Evolutionary conservation across 2,329 filamentous ascomycete species (phyloP), one percentile per base, ranked within the genome.

Genomic region (Aspergillus ustus): DNA sequence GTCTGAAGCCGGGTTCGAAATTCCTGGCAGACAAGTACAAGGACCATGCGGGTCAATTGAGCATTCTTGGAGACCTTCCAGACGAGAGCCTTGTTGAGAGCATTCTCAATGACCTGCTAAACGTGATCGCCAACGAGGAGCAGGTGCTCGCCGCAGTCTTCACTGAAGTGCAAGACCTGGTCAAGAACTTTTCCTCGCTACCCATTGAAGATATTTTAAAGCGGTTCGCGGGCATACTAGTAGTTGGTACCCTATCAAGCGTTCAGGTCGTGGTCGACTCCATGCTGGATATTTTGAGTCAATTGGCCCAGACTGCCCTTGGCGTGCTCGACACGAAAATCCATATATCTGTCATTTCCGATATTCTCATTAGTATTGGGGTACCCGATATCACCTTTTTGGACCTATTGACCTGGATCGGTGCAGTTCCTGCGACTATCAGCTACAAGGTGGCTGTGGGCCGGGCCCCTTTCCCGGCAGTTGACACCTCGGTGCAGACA

Each of bases 331-430:
- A 64, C 7, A 48, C 55, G 0, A 64, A 64, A 13, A 49, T 64
- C 20, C 62, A 64, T 25, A 62, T 62, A 22, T 59, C 62, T 2
- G 44, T 64, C 2, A 60, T 64, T 13, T 62, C 62, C 4, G 59
- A 59, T 2, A 59, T 62, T 25, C 52, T 64, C 11, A 62, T 57
- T 29, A 29, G 28, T 0, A 28, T 64, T 13, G 62, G 59, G 2
- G 17, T 64, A 0, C 31, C 55, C 3, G 56, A 62, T 7, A 52
- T 64, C 8, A 52, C 51, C 1, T 59, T 64, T 13, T 48, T 64
- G 0, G 62, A 62, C n/a, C 7, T 62, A 1, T 53, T 64, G 2
- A 49, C 40, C 13, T 64, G 56, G 59, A 57, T 64, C 11, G 52
- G 25, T 4, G 40, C 59, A 13, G 54, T 56, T 1, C 54, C 34